Evolutionary conservation across 176 grass and related monocot species (phyloP).

Genomic region (Ananas comosus): DNA sequence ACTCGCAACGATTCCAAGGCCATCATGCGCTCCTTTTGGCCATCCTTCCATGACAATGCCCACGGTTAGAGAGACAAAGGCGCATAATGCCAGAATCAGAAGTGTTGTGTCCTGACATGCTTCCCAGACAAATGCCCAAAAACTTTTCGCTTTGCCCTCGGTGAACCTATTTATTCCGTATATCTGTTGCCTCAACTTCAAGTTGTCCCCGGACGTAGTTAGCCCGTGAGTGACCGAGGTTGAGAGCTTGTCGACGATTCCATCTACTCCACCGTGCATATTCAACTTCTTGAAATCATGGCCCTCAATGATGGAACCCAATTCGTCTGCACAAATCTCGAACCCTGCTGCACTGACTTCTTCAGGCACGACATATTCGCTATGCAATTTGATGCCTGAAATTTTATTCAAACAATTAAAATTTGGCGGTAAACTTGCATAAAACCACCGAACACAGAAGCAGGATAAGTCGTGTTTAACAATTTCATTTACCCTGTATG

Average conservation of each 20-base stretch:
- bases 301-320: slow-evolving; percentile 77
- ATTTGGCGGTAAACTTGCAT: not conserved
- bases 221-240: slow-evolving; percentile 49
- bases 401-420: not conserved
- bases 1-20: slow-evolving; percentile 91
- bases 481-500: slow-evolving; percentile 34
- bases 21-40: slow-evolving; percentile 92
- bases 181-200: slow-evolving; percentile 60
- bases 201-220: slow-evolving; percentile 33
- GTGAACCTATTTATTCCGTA: slow-evolving; percentile 92
- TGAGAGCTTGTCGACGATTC: slow-evolving; percentile 61
- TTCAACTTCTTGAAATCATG: slow-evolving; percentile 79
- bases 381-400: slow-evolving; percentile 43
- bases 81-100: slow-evolving; percentile 74
- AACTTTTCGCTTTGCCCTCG: slow-evolving; percentile 61
- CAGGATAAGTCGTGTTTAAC: no score
- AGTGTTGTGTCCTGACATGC: slow-evolving; percentile 86
- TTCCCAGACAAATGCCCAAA: slow-evolving; percentile 97
- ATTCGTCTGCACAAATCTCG: slow-evolving; percentile 65
- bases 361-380: slow-evolving; percentile 60
- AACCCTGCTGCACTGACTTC: slow-evolving; percentile 72
- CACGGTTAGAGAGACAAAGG: slow-evolving; percentile 76
- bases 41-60: slow-evolving; percentile 84
- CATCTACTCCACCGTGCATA: slow-evolving; percentile 39
- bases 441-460: not conserved